Base-by-base conservation (phyloP, 2,329 filamentous ascomycete species). In the Diplodia intermedia region DNA sequence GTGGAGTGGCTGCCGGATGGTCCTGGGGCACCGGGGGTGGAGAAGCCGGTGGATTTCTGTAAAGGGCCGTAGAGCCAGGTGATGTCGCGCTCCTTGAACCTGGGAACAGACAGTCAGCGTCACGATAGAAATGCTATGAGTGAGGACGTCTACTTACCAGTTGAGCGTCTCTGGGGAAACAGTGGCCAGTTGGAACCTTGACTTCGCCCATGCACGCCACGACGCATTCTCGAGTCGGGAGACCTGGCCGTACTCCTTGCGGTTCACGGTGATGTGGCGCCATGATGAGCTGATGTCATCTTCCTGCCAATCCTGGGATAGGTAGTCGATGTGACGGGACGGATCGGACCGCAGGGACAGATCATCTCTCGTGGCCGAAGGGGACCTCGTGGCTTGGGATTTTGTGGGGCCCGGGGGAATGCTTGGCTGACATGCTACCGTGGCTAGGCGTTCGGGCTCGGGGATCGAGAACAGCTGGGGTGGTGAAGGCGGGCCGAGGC, bases 241-340 rank as follows among this genome's bases (percentile, higher is more conserved):
- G 40, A 91, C 88, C 78, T 97, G 94, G 73, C 88, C 89, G 71
- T 96, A 96, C 66, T 91, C 87, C 69, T 88, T 89, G 73, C 90
- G 86, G 74, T 92, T 91, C 31, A 91, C 90, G 18, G 94, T 89
- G 73, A 98, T 92, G 77, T 97, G 95, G 76, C 93, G 90, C 95
- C 95, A 98, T 1, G 94, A 97, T 5, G 92, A 90, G 94, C 94
- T 97, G 29, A 98, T 96, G 79, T 99, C 94, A 79, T 98, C 94
- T 79, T 97, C 93, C 70, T 87, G 88, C 92, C 94, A 97, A 69
- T 94, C 89, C 76, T 98, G 92, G n/a, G 94, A 97, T 56, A 97
- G 86, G 76, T 97, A 97, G 80, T 97, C 94, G n/a, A 97, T 94
- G 79, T 97, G 93, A 71, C 93, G 86, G 56, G 93, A 93, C 1